A percentile compares a stretch with the other conserved stretches of the same genome.
phyloP scores from a whole-genome alignment of 331 rosid species.

The Erythrophleum ivorense region DNA sequence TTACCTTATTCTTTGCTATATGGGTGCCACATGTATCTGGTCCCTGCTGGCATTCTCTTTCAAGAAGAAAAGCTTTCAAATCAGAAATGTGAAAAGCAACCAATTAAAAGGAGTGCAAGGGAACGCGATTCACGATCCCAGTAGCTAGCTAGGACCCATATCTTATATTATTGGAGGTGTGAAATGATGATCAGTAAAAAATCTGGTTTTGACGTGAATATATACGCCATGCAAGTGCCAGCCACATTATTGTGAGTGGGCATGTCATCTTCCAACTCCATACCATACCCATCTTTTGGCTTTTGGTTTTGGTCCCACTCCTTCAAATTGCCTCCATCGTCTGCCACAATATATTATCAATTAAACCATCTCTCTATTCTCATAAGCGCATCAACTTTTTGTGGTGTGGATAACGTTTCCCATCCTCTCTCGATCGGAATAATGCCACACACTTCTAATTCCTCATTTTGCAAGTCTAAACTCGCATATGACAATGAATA shows the following conservation, averaged over 20 bases:
- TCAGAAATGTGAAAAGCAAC: too few relatives aligned
- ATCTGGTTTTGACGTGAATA: background rate
- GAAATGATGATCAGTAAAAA: background rate
- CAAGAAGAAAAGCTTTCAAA: background rate
- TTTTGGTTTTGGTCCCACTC: background rate
- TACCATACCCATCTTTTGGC: background rate
- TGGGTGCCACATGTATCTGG: too few relatives aligned
- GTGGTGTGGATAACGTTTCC: background rate
- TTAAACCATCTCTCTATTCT: background rate
- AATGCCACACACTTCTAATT: background rate
- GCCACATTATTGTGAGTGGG: background rate
- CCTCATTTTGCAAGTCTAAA: too few relatives aligned
- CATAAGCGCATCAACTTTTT: background rate
- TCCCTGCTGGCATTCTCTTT: background rate
- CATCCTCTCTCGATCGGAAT: background rate
- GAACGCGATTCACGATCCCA: too few relatives aligned
- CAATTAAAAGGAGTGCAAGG: too few relatives aligned
- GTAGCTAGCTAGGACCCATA: background rate
- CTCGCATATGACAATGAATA: too few relatives aligned
- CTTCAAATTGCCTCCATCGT: background rate
- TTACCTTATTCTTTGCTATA: too few relatives aligned
- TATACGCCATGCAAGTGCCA: slow-evolving; percentile 6
- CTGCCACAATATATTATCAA: background rate
- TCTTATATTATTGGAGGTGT: background rate
- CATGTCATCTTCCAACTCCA: background rate